These are phyloP conservation scores for Leccinum fallax DNA, from an alignment of 1,284 basidiomycete species.

Conservation along the genomic window DNA sequence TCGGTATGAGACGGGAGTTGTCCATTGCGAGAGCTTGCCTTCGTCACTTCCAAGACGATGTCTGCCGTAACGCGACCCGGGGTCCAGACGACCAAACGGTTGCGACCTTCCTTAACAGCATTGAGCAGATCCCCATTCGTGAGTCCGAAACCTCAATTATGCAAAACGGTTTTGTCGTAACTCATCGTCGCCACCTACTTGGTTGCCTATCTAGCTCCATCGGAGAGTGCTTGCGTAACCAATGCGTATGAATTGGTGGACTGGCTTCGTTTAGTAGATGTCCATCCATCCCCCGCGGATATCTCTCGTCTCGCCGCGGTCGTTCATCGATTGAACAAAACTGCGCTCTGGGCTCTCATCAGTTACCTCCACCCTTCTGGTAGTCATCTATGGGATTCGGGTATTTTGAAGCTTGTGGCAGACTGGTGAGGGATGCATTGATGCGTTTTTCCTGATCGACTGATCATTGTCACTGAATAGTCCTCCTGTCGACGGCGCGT, in stretches of 20 bases:
- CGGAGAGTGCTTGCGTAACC: constrained; percentile 33
- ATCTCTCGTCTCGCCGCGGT: constrained; percentile 43
- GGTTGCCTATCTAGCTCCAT: constrained; percentile 36
- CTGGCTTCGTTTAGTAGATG: constrained; percentile 53
- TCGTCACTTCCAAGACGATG: constrained; percentile 26
- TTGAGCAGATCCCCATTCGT: constrained; percentile 47
- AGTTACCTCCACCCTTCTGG: constrained; percentile 47
- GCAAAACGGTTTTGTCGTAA: not conserved
- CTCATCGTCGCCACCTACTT: not conserved
- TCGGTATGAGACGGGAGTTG: constrained; percentile 51
- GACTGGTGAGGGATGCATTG: constrained; percentile 33
- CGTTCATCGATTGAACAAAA: constrained; percentile 44
- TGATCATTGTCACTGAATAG: constrained; percentile 11
- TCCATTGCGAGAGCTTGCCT: constrained; percentile 41
- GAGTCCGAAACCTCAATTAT: constrained; percentile 24
- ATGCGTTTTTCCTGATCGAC: constrained; percentile 13
- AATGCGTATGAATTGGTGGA: constrained; percentile 60
- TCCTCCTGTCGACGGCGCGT: constrained; percentile 30
- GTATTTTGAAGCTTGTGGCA: constrained; percentile 20
- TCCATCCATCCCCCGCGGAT: constrained; percentile 38
- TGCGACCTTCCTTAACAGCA: constrained; percentile 43
- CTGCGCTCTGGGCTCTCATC: constrained; percentile 45
- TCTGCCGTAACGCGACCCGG: not conserved
- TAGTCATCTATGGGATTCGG: constrained; percentile 44
- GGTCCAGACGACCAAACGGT: constrained; percentile 28